Evolutionary conservation across 2,329 filamentous ascomycete species (phyloP).

Genomic region (Verticillium longisporum): DNA sequence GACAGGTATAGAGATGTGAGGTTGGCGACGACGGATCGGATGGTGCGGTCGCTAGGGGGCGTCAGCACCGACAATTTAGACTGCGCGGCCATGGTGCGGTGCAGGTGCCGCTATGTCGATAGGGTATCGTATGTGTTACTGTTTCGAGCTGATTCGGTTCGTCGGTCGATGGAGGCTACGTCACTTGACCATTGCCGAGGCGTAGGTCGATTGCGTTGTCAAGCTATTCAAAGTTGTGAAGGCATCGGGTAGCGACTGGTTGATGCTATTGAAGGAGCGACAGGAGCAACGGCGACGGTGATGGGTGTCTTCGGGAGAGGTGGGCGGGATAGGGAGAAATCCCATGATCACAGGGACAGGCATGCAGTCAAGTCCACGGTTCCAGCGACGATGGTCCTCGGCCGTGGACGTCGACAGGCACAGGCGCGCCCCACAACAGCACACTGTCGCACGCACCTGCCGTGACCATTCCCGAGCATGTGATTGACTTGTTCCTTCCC

Average conservation of each 20-base stretch:
- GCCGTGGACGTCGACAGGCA: neutral
- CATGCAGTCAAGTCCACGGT: neutral
- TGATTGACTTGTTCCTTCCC: neutral
- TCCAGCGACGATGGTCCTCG: neutral
- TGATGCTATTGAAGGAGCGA: neutral
- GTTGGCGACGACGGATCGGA: slow-evolving; percentile 58
- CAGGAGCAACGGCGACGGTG: neutral
- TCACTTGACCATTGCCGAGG: slow-evolving; percentile 1
- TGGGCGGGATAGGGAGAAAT: neutral
- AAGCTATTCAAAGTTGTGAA: neutral
- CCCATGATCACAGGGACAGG: neutral
- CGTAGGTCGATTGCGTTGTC: neutral
- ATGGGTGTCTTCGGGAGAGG: neutral
- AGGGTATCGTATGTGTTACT: neutral
- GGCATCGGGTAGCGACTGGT: neutral
- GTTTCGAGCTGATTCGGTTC: neutral
- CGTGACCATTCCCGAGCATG: slow-evolving; percentile 2
- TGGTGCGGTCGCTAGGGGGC: slow-evolving; percentile 48
- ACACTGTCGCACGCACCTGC: neutral
- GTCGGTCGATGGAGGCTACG: neutral
- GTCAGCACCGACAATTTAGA: slow-evolving; percentile 60
- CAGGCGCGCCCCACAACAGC: neutral
- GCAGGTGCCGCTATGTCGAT: neutral
- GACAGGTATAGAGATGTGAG: slow-evolving; percentile 68
- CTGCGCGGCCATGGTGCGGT: slow-evolving; percentile 58